Conservation (phyloP, 306 rosid species). For the Sindora glabra region DNA sequence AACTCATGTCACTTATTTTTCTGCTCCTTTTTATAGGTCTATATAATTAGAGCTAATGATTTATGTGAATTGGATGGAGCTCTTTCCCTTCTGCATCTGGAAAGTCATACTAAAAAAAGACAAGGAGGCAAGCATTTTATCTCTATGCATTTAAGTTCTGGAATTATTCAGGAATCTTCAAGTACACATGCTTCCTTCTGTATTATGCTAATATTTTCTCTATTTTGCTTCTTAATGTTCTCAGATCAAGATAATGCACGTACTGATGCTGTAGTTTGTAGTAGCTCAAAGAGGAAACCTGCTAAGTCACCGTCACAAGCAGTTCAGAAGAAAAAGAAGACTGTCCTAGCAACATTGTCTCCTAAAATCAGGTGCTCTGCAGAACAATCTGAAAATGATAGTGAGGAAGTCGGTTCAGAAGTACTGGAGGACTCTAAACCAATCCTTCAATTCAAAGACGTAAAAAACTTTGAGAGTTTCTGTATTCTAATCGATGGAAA, state of each 20-base stretch:
- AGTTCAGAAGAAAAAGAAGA: conserved; percentile 43
- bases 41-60: conserved; percentile 47
- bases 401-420: conserved; percentile 63
- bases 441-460: conserved; percentile 38
- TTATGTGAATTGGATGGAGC: conserved; percentile 55
- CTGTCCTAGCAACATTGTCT: conserved; percentile 6
- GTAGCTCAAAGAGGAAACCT: conserved; percentile 32
- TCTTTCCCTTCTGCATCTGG: conserved; percentile 35
- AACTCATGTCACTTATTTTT: background rate
- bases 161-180: background rate
- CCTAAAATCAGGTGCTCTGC: conserved; percentile 13
- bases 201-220: background rate
- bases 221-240: conserved; percentile 14
- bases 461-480: conserved; percentile 47
- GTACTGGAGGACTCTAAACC: conserved; percentile 32
- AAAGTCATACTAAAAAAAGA: conserved; percentile 31
- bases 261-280: conserved; percentile 7
- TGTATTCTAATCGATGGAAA: conserved; percentile 44
- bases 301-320: conserved; percentile 24
- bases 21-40: conserved; percentile 42
- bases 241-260: conserved; percentile 35
- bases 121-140: conserved; percentile 45
- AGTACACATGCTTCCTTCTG: background rate
- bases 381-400: conserved; percentile 38
- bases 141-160: background rate